A percentile compares a stretch with the other conserved stretches of the same genome.
Evolutionary conservation across 176 grass and related monocot species (phyloP).

Genomic region (Carex parvula): DNA sequence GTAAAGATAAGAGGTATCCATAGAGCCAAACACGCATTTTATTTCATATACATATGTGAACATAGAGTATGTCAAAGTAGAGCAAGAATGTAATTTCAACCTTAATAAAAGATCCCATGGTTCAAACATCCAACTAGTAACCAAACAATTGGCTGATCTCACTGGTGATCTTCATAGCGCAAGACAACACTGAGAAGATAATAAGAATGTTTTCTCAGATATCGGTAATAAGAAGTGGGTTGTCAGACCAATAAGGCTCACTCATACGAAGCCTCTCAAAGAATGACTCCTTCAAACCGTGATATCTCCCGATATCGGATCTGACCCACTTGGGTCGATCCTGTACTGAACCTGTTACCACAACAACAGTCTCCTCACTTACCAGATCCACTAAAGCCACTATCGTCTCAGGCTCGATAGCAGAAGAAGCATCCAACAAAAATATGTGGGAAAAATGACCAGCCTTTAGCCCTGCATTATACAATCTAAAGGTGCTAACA

Average conservation of each 20-base stretch:
- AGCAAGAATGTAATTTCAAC: neutral
- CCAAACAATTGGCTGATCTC: neutral
- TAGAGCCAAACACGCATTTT: neutral
- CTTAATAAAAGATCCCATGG: neutral
- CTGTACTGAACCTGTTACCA: conserved; percentile 13
- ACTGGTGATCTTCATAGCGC: neutral
- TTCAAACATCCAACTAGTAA: neutral
- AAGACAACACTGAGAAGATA: neutral
- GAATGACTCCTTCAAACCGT: conserved; percentile 26
- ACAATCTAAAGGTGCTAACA: conserved; percentile 27
- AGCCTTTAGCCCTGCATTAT: conserved; percentile 22
- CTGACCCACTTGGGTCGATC: conserved; percentile 2
- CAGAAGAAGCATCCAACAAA: conserved; percentile 32
- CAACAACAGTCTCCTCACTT: conserved; percentile 11
- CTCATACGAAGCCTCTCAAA: conserved; percentile 29
- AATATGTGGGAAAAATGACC: conserved; percentile 41
- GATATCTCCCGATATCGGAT: conserved; percentile 22
- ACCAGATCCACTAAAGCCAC: conserved; percentile 31
- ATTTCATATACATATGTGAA: neutral
- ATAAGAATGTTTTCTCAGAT: neutral
- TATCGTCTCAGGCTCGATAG: conserved; percentile 20
- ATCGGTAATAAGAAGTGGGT: conserved; percentile 15
- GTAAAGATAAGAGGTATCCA: neutral
- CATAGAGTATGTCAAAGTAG: neutral
- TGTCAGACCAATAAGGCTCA: neutral